Evolutionary conservation across 306 rosid species (phyloP).

Genomic region (Cicer pinnatifidum): DNA sequence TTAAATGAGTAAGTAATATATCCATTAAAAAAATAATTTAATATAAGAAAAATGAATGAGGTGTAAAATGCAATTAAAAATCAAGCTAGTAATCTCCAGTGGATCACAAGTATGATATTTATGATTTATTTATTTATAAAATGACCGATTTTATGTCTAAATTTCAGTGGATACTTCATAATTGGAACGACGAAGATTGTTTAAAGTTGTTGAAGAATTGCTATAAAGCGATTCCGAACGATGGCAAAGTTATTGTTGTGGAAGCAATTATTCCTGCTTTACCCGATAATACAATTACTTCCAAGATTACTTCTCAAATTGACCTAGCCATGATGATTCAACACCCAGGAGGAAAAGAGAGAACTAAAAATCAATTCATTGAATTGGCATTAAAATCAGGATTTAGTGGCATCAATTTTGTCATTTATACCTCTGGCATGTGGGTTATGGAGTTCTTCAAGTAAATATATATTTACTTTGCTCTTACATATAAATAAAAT

Average conservation of each 20-base stretch:
- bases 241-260: conserved; percentile 54
- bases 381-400: conserved; percentile 46
- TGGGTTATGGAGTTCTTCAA: conserved; percentile 50
- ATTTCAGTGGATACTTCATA: conserved; percentile 51
- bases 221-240: conserved; percentile 41
- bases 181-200: conserved; percentile 50
- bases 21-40: no score
- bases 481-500: no score
- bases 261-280: conserved; percentile 36
- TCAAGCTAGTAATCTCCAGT: no score
- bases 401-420: conserved; percentile 39
- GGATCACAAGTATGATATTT: not conserved
- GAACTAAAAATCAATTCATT: conserved; percentile 44
- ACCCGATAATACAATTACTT: not conserved
- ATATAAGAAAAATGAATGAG: no score
- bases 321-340: conserved; percentile 48
- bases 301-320: not conserved
- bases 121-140: not conserved
- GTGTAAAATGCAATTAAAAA: no score
- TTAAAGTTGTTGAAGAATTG: conserved; percentile 52
- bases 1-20: no score
- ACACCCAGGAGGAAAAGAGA: conserved; percentile 52
- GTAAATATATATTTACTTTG: conserved; percentile 1
- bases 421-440: not conserved
- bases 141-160: not conserved